Percentiles rank a stretch among this genome's conserved stretches.
Conservation (phyloP, 345 rosid species). For the Cardiospermum halicacabum region DNA sequence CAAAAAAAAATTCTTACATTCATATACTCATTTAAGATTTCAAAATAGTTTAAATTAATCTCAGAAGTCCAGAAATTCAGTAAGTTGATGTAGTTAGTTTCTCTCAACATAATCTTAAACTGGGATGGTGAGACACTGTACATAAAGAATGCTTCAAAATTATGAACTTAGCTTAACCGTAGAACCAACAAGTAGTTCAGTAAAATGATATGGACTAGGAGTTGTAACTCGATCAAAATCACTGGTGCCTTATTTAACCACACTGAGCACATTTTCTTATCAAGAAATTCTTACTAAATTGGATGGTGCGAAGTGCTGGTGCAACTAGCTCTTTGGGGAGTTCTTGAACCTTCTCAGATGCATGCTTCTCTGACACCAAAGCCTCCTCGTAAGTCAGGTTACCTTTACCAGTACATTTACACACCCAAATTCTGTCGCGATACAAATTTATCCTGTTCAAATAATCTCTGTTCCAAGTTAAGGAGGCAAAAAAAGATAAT, state of each 20-base stretch:
- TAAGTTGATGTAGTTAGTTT: neutral
- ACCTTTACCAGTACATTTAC: conserved; percentile 76
- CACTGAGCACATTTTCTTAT: neutral
- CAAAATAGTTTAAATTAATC: no score
- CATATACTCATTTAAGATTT: neutral
- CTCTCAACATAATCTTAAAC: neutral
- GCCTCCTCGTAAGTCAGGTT: conserved; percentile 95
- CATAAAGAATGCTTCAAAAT: neutral
- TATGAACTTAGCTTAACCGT: neutral
- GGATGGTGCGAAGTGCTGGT: conserved; percentile 63
- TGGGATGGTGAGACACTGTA: neutral
- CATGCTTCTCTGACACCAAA: conserved; percentile 76
- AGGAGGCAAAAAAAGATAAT: conserved; percentile 27
- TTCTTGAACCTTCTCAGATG: conserved; percentile 67
- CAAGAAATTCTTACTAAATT: conserved; percentile 61
- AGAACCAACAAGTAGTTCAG: neutral
- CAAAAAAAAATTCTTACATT: neutral
- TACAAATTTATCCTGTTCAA: conserved; percentile 76
- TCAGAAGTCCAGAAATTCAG: neutral
- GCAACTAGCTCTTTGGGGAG: conserved; percentile 66
- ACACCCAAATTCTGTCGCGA: conserved; percentile 76
- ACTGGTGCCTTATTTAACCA: neutral
- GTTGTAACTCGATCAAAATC: neutral
- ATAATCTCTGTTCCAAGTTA: conserved; percentile 50
- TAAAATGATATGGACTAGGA: neutral